Percentiles rank a stretch among this genome's conserved stretches.
Conservation (phyloP, 306 rosid species). For the Cyclanthera cordifolia region DNA sequence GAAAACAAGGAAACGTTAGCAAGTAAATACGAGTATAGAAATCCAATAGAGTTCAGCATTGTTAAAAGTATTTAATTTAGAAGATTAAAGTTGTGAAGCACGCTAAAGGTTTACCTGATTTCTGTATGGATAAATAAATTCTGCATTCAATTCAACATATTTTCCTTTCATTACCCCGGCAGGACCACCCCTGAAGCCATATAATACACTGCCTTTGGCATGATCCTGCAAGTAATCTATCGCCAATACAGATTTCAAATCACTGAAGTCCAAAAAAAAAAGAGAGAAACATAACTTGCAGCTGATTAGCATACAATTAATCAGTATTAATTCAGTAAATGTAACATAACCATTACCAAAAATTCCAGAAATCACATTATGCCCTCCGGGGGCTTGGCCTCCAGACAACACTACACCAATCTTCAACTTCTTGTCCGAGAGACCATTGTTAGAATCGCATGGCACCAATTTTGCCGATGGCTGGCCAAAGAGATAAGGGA, state of each 20-base stretch:
- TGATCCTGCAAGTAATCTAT: constrained; percentile 84
- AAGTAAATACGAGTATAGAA: background rate
- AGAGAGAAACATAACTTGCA: background rate
- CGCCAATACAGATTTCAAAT: background rate
- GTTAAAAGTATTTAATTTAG: background rate
- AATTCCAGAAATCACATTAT: constrained; percentile 88
- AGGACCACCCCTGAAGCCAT: constrained; percentile 92
- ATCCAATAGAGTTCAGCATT: background rate
- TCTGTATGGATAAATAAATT: constrained; percentile 76
- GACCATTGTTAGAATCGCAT: constrained; percentile 18
- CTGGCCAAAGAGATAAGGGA: constrained; percentile 77
- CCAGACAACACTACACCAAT: constrained; percentile 94
- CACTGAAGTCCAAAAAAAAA: background rate
- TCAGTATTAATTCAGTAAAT: background rate
- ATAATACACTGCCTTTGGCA: constrained; percentile 65
- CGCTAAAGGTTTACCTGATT: constrained; percentile 49
- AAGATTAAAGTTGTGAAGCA: background rate
- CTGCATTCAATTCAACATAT: constrained; percentile 58
- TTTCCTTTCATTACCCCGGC: constrained; percentile 95
- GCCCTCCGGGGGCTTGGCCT: constrained; percentile 98
- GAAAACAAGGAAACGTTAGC: background rate
- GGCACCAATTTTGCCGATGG: constrained; percentile 62
- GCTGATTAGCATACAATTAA: background rate
- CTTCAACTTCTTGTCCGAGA: constrained; percentile 44
- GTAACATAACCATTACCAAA: constrained; percentile 40